phyloP scores from a whole-genome alignment of 495 filamentous ascomycete genomes.

The Parathielavia appendiculata region DNA sequence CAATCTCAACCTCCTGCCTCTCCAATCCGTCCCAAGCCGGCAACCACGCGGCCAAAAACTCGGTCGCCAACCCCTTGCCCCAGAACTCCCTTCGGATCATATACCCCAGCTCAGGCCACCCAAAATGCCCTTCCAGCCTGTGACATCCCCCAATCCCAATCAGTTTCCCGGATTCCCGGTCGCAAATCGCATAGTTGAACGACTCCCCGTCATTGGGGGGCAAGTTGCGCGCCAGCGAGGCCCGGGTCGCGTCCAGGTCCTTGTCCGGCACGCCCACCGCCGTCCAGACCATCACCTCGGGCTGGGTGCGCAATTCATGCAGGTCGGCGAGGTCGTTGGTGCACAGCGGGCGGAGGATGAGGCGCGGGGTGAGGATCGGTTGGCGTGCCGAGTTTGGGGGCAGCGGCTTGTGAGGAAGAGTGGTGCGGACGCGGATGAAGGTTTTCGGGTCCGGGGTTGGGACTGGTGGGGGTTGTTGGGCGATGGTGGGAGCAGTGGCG shows the following conservation, averaged over 20 bases:
- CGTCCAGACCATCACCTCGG: constrained; percentile 49
- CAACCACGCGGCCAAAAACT: constrained; percentile 42
- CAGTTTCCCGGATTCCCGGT: constrained; percentile 32
- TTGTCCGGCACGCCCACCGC: constrained; percentile 33
- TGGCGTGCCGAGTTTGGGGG: constrained; percentile 27
- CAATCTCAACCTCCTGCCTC: constrained; percentile 31
- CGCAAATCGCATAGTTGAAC: constrained; percentile 42
- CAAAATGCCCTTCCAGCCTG: constrained; percentile 17
- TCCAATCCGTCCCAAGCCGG: constrained; percentile 36
- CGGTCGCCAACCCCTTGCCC: constrained; percentile 44
- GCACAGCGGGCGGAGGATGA: constrained; percentile 39
- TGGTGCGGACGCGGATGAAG: constrained; percentile 34
- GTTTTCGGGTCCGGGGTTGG: not conserved
- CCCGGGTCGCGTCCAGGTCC: constrained; percentile 32
- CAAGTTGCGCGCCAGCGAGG: constrained; percentile 31
- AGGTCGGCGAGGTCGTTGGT: constrained; percentile 38
- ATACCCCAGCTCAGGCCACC: constrained; percentile 49
- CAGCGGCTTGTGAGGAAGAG: constrained; percentile 30
- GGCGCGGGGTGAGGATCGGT: constrained; percentile 38
- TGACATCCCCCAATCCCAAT: constrained; percentile 40
- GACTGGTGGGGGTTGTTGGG: not conserved
- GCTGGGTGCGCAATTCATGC: constrained; percentile 41
- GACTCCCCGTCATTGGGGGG: constrained; percentile 26
- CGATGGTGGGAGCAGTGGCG: too few relatives aligned
- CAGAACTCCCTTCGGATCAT: constrained; percentile 42